A percentile compares a stretch with the other conserved stretches of the same genome.
Conservation (phyloP, 139 green algal genomes). For the Zygnema circumcarinatum region DNA sequence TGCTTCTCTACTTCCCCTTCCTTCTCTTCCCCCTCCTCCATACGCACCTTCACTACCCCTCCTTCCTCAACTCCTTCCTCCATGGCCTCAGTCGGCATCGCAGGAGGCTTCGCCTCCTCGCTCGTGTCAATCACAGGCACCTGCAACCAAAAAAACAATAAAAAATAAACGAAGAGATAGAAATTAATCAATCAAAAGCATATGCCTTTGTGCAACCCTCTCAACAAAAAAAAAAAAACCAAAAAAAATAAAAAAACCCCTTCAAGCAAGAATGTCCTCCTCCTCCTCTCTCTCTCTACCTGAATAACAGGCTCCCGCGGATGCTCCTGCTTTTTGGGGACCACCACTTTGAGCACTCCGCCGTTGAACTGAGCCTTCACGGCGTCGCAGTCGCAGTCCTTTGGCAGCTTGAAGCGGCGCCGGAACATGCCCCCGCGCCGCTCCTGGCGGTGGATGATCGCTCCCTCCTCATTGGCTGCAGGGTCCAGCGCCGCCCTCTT, state of each 20-base stretch:
- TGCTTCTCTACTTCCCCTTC: no score
- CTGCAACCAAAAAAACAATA: not conserved
- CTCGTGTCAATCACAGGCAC: not conserved
- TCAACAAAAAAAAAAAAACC: not conserved
- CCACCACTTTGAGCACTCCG: not conserved
- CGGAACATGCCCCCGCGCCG: not conserved
- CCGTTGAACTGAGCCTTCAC: not conserved
- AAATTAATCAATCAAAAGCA: not conserved
- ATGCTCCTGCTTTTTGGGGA: not conserved
- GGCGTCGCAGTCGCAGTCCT: not conserved
- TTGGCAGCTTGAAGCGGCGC: not conserved
- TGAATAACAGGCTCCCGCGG: not conserved
- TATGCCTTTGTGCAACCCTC: no score
- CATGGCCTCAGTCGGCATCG: not conserved
- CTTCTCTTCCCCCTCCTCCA: not conserved
- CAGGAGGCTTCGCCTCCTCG: not conserved
- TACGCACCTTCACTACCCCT: not conserved
- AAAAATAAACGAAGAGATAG: not conserved
- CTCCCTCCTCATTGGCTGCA: not conserved
- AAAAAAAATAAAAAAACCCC: not conserved
- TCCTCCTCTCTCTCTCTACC: no score
- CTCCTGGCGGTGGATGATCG: not conserved
- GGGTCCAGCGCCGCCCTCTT: not conserved
- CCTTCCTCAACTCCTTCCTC: not conserved
- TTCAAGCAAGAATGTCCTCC: not conserved